A percentile compares a stretch with the other conserved stretches of the same genome.
phyloP scores from a whole-genome alignment of 139 green algal species.

The Volvox africanus region DNA sequence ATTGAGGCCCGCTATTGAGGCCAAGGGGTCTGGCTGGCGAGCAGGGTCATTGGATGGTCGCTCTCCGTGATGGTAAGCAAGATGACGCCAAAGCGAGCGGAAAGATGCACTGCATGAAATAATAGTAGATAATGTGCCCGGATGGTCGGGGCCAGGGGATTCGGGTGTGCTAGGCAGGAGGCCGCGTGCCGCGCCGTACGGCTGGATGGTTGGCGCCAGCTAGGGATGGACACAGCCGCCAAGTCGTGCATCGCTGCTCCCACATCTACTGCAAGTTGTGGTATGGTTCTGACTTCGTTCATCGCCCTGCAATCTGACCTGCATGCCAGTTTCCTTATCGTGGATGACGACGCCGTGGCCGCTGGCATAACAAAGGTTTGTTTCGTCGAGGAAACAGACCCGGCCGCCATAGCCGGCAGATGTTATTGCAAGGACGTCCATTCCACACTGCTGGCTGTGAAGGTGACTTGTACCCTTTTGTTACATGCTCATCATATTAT shows the following conservation, averaged over 20 bases:
- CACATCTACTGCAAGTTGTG: neutral
- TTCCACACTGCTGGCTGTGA: neutral
- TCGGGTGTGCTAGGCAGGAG: neutral
- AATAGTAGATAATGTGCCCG: neutral
- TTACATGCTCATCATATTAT: neutral
- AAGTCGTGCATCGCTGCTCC: neutral
- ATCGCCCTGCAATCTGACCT: conserved; percentile 8
- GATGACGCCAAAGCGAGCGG: neutral
- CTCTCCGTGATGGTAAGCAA: neutral
- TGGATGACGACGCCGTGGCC: conserved; percentile 53
- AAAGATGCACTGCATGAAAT: neutral
- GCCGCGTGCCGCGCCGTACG: neutral
- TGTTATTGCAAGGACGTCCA: conserved; percentile 26
- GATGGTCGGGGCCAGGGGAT: neutral
- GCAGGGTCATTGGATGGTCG: neutral
- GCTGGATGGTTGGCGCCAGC: neutral
- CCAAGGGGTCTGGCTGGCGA: neutral
- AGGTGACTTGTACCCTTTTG: no score
- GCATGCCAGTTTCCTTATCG: conserved; percentile 37
- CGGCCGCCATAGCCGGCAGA: conserved; percentile 17
- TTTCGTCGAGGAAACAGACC: conserved; percentile 37
- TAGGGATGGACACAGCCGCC: neutral
- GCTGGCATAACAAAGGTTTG: conserved; percentile 13
- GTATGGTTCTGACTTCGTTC: neutral
- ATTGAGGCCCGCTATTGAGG: neutral